Base-by-base conservation (phyloP, 139 green algal genomes). In the Astrephomene gubernaculifera region DNA sequence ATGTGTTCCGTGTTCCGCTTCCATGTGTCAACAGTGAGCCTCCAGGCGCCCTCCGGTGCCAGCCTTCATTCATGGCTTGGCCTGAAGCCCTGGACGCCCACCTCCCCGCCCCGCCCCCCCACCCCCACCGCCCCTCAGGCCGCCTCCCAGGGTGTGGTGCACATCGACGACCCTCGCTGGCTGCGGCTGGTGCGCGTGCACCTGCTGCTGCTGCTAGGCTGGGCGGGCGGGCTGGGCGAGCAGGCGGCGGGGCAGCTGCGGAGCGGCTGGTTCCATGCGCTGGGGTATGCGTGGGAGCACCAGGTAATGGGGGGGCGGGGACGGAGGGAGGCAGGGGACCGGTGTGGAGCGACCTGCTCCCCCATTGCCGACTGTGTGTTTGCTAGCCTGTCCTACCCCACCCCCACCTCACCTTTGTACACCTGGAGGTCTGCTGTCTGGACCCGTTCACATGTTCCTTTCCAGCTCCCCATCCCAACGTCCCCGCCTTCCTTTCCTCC, bases 121-220 rank as follows among this genome's bases (percentile, higher is more conserved):
- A n/a, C 74, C 24, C 53, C 43, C 41, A 31, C 35, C 31, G 19
- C 19, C 71, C 17, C 35, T 6, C 63, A 84, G 78, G 78, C 78
- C 22, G 78, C 78, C 43, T 53, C 43, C 24, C 21, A 36, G 21
- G 63, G 43, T 12, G 63, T 84, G 63, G 41, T 75, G 5, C 39
- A 21, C 43, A 84, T 84, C 33, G 78, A 84, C 63, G 78, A 84
- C 64, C 61, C 61, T 10, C 78, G 78, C 61, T 84, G 78, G 78
- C 78, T 84, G 41, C 8, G 31, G 7, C 78, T 84, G 31, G 60
- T 49, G 1, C 45, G 24, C 0, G 63, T 71, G 41, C 78, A 84
- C 78, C 17, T 84, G 78, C 63, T 74, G 63, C 41, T 84, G 61
- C 78, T 84, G 78, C 31, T 71, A 43, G 78, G 78, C 35, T 64